These are phyloP conservation scores for Penicillium sp. DNA, from an alignment of 2,329 filamentous ascomycete species.

Conservation along the genomic window DNA sequence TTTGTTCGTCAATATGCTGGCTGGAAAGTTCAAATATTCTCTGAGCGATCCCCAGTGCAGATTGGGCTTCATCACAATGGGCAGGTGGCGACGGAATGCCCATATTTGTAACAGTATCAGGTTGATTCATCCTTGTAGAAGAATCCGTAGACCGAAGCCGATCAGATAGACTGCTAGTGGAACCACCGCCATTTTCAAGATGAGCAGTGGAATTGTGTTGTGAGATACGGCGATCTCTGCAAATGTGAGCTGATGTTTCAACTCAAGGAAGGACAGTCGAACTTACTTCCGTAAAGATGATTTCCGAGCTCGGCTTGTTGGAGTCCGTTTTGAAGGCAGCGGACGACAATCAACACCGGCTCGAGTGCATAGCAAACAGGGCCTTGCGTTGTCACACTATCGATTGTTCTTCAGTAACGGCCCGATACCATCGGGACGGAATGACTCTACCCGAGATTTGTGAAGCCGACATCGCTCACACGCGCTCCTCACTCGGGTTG, in stretches of 20 bases:
- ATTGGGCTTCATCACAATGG: conserved; percentile 36
- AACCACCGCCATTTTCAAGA: background rate
- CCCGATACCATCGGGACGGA: background rate
- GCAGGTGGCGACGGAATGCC: background rate
- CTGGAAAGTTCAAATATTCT: conserved; percentile 35
- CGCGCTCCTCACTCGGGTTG: conserved; percentile 1
- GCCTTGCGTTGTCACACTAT: conserved; percentile 2
- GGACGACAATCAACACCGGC: background rate
- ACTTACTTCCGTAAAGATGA: background rate
- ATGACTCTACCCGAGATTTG: conserved; percentile 4
- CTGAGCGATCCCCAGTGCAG: conserved; percentile 40
- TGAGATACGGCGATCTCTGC: background rate
- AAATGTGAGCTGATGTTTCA: background rate
- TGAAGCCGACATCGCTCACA: conserved; percentile 1
- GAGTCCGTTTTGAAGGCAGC: background rate
- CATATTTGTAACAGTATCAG: background rate
- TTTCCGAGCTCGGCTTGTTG: background rate
- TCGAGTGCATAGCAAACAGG: background rate
- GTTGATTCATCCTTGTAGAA: background rate
- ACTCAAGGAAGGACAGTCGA: background rate
- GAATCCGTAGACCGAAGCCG: background rate
- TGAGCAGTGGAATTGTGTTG: background rate
- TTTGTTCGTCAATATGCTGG: conserved; percentile 32
- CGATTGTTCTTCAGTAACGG: background rate
- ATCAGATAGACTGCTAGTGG: background rate